These are phyloP conservation scores for Thermothielavioides terrestris DNA, from an alignment of 495 filamentous ascomycete genomes.

Conservation along the genomic window DNA sequence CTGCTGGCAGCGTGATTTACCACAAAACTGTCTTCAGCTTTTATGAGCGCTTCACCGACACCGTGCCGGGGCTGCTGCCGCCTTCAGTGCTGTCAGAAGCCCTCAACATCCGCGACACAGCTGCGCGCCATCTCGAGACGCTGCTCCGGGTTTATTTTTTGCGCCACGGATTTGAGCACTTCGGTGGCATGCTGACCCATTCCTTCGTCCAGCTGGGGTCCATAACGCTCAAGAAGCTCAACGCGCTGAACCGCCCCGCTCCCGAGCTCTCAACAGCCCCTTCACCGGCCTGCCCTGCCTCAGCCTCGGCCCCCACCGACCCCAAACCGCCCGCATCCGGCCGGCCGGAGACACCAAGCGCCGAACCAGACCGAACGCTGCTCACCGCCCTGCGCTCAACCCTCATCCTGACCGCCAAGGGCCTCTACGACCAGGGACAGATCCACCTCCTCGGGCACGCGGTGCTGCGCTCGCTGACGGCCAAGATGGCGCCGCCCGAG, in stretches of 20 bases:
- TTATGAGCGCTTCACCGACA: not conserved
- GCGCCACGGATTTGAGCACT: conserved; percentile 24
- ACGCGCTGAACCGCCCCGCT: not conserved
- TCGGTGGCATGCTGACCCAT: conserved; percentile 19
- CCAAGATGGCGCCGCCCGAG: not conserved
- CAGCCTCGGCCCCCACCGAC: too few relatives aligned
- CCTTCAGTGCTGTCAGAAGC: too few relatives aligned
- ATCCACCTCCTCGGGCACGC: not conserved
- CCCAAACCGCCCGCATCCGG: too few relatives aligned
- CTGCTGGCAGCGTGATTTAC: not conserved
- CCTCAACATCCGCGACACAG: not conserved
- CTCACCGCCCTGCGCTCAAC: not conserved
- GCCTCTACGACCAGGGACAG: not conserved
- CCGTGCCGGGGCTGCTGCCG: too few relatives aligned
- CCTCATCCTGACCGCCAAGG: not conserved
- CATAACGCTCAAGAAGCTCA: not conserved
- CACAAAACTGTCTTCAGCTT: not conserved
- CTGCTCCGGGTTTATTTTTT: conserved; percentile 27
- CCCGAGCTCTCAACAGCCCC: not conserved
- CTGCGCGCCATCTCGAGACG: conserved; percentile 16
- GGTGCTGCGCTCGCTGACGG: not conserved
- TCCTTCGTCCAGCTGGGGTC: not conserved
- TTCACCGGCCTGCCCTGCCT: not conserved
- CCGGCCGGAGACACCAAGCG: not conserved
- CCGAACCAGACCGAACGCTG: not conserved